Evolutionary conservation across 495 filamentous ascomycete species (phyloP).

Genomic region (Penicillium maclennaniae): DNA sequence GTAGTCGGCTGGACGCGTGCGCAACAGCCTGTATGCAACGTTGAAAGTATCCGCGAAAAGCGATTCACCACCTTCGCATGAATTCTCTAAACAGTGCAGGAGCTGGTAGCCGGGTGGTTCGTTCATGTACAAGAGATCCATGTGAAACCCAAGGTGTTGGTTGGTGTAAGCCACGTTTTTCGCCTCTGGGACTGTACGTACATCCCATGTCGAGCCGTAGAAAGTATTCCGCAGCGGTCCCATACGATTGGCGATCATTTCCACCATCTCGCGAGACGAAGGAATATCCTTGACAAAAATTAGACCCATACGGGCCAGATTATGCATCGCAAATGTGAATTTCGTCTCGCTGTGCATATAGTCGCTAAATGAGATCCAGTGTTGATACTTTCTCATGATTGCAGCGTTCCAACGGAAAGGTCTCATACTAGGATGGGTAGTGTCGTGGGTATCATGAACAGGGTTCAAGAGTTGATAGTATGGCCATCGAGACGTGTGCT

Average conservation of each 20-base stretch:
- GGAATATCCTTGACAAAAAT: constrained; percentile 72
- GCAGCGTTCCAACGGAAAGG: constrained; percentile 33
- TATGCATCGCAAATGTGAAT: constrained; percentile 51
- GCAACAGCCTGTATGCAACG: constrained; percentile 51
- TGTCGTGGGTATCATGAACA: constrained; percentile 6
- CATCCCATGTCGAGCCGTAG: constrained; percentile 88
- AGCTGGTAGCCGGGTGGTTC: constrained; percentile 77
- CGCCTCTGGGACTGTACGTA: constrained; percentile 67
- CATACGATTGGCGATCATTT: constrained; percentile 63
- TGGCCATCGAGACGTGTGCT: constrained; percentile 49
- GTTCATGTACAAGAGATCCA: constrained; percentile 87
- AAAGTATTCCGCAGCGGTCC: constrained; percentile 77
- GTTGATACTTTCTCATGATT: constrained; percentile 23
- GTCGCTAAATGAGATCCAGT: constrained; percentile 60
- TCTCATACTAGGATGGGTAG: not conserved
- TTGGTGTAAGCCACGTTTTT: constrained; percentile 91
- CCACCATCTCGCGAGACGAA: constrained; percentile 56
- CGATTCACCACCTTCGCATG: constrained; percentile 71
- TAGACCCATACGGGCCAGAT: constrained; percentile 58
- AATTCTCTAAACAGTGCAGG: constrained; percentile 79
- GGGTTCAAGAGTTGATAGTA: constrained; percentile 24
- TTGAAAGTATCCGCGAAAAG: constrained; percentile 71
- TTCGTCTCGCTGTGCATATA: constrained; percentile 57
- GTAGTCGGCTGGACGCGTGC: constrained; percentile 19
- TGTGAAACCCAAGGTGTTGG: constrained; percentile 75